Base-by-base conservation (phyloP, 495 filamentous ascomycete genomes). In the Penicillium cinerascens region DNA sequence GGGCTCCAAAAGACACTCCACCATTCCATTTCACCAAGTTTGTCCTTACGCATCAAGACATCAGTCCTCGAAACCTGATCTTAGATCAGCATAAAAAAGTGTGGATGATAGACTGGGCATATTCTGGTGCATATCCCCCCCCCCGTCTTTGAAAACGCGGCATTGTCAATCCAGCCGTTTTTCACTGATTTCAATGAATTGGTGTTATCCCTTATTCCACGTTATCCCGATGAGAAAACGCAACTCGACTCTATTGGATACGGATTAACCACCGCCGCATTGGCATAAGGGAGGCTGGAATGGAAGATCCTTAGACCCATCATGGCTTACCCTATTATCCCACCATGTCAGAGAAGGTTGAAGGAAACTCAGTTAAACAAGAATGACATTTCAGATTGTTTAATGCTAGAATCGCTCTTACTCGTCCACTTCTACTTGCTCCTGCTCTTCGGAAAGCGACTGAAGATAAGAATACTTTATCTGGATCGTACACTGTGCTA, bases 201-300 rank as follows among this genome's bases (percentile, higher is more conserved):
- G 37, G 50, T 61, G 2, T 20, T 59, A 22, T 54, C 49, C 16
- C 20, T 56, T 35, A 43, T 65, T 23, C 55, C 61, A 44, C 48
- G 58, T 0, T 59, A 51, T 27, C 58, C 49, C 22, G 23, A 51
- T 33, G 50, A 65, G 36, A 52, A 61, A 48, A 11, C 16, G 35
- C 52, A 65, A 42, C 47, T 61, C 29, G 40, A 47, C 35, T 56
- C 58, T 9, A 59, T 61, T 55, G 33, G 17, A 59, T 65, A 59
- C 46, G 55, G 52, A 36, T 51, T 59, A 25, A 68, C 91, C 29
- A 92, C 82, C 1, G 84, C 87, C 23, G 91, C 78, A 48, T 37
- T 64, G 27, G 57, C 61, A 17, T 58, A 42, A 47, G 17, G 33
- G 45, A 47, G 27, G 45, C 45, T 47, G 33, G 37, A 20, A 26